A percentile compares a stretch with the other conserved stretches of the same genome.
phyloP scores from a whole-genome alignment of 129 eudicot species.

The Pseudognaphalium luteoalbum region DNA sequence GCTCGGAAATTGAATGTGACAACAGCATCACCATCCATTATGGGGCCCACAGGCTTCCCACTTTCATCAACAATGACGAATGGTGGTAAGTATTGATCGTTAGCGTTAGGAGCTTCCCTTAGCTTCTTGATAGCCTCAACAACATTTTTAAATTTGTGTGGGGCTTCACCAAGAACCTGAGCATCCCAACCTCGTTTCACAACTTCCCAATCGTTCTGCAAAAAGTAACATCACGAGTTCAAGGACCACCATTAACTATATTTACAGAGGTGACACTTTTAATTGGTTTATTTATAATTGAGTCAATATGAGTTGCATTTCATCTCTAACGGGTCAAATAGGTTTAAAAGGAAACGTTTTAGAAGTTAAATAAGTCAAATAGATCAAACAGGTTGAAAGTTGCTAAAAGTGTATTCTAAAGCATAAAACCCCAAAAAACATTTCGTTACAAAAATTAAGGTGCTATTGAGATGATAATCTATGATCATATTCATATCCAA shows the following conservation, averaged over 20 bases:
- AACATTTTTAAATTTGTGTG: slow-evolving; percentile 70
- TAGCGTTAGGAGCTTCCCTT: slow-evolving; percentile 57
- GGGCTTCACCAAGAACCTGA: slow-evolving; percentile 95
- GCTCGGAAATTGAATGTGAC: slow-evolving; percentile 85
- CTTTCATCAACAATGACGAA: slow-evolving; percentile 82
- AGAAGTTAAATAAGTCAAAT: not conserved
- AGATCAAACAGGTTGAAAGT: not conserved
- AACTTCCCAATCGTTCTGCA: slow-evolving; percentile 87
- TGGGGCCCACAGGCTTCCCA: slow-evolving; percentile 87
- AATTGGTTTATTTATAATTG: no score
- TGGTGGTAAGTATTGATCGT: slow-evolving; percentile 81
- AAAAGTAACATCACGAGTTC: slow-evolving; percentile 10
- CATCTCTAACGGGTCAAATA: not conserved
- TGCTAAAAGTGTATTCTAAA: not conserved
- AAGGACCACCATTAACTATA: not conserved
- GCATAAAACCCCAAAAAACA: not conserved
- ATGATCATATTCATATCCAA: no score
- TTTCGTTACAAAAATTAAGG: no score
- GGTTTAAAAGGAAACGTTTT: no score
- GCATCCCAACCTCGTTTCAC: slow-evolving; percentile 98
- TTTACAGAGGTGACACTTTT: no score
- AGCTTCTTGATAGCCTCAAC: slow-evolving; percentile 79
- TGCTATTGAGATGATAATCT: no score
- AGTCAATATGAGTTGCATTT: not conserved
- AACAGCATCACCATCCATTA: slow-evolving; percentile 89